Base-by-base conservation (phyloP, 768 basidiomycete species). In the Amyloporia xantha region DNA sequence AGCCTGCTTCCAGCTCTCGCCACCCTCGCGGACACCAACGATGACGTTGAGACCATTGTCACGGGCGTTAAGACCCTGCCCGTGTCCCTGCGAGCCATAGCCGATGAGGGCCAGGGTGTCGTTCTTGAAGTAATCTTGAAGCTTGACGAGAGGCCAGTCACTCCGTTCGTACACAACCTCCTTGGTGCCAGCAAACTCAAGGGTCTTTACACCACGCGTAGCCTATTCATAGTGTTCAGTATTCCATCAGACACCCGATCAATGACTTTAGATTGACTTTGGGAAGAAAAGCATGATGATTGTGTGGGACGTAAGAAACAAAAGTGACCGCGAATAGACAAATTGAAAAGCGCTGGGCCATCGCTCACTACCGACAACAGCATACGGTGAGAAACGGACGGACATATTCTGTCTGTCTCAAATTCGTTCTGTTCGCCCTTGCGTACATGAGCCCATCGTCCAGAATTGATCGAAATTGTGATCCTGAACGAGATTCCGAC, bases 41-140 rank as follows among this genome's bases (percentile, higher is more conserved):
- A 98, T 90, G 70, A 99, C 94, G 59, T 97, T 98, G 57, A 99
- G 76, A 52, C 96, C 96, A 62, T 99, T 95, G 78, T 98, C 96
- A 59, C 96, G 92, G 49, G 96, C 95, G 66, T 99, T 99, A 68
- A 99, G 74, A 55, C 95, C 94, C 71, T 98, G 96, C 17, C 96
- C 96, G 68, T 98, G 96, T 36, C 95, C 94, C 72, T 95, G 93
- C 11, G 96, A 98, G 54, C 96, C 96, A 66, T 99, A 98, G 51
- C 96, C 96, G 60, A 98, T 98, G 71, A 99, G 83, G 54, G 95
- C 95, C 48, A 99, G 90, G 57, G 94, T 97, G 71, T 99, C 96
- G 65, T 98, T 88, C 73, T 98, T 98, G 81, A 99, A 96, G 79
- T 95, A 99, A 68, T 98, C 93, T 69, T 98, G 95, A 65, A 99